Conservation (phyloP, 306 rosid species). For the Quercus berberidifolia region DNA sequence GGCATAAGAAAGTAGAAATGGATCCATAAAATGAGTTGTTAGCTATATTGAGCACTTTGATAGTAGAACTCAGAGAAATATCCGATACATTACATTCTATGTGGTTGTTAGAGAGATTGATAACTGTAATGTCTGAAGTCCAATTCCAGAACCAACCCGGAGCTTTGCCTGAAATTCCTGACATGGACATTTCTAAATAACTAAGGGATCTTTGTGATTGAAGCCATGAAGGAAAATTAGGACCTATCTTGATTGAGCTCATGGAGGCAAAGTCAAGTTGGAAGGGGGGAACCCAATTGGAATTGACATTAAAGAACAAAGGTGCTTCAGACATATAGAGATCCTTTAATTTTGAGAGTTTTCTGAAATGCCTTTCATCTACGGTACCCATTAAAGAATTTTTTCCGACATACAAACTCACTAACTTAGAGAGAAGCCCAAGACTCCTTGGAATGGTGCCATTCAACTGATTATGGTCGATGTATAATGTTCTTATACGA, state of each 20-base stretch:
- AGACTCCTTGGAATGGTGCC: background rate
- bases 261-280: fast-evolving
- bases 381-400: background rate
- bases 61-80: background rate
- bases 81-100: background rate
- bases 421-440: background rate
- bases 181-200: background rate
- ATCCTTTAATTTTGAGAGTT: background rate
- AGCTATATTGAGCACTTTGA: too few relatives aligned
- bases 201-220: background rate
- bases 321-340: background rate
- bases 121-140: background rate
- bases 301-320: background rate
- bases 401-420: fast-evolving
- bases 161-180: constrained; percentile 3
- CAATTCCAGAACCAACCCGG: constrained; percentile 11
- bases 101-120: constrained; percentile 7
- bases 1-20: too few relatives aligned
- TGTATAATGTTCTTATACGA: fast-evolving
- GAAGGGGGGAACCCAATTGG: constrained; percentile 20
- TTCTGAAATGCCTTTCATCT: constrained; percentile 7
- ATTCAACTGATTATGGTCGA: background rate
- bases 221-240: constrained; percentile 18
- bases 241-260: background rate
- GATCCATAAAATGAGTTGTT: too few relatives aligned